A percentile compares a stretch with the other conserved stretches of the same genome.
These are phyloP conservation scores for Nicotiana otophora DNA, from an alignment of 257 asterid species.

Conservation along the genomic window DNA sequence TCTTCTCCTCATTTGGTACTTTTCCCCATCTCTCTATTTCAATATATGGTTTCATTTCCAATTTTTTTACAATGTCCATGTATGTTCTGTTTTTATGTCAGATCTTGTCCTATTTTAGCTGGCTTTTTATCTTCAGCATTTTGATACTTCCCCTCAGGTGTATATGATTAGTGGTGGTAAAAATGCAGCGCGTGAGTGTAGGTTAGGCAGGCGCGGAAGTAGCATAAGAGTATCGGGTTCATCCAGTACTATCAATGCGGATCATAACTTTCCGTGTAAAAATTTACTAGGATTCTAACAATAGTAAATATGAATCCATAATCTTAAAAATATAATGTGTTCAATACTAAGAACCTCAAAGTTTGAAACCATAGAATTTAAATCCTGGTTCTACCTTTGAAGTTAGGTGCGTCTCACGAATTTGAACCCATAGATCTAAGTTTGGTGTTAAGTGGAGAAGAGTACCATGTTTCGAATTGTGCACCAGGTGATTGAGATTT, in stretches of 20 bases:
- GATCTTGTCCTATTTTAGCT: background rate
- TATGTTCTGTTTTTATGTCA: background rate
- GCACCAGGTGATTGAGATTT: background rate
- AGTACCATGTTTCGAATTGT: background rate
- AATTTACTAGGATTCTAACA: no score
- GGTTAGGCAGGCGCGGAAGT: no score
- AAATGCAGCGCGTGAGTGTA: no score
- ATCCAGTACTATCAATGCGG: no score
- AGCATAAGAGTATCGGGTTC: no score
- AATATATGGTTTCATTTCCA: background rate
- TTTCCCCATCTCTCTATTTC: conserved; percentile 2
- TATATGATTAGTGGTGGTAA: background rate
- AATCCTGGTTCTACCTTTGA: no score
- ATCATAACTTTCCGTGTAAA: no score
- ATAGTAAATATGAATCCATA: no score
- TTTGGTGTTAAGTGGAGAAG: background rate
- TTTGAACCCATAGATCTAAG: background rate
- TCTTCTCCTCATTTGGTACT: conserved; percentile 61
- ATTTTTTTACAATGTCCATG: background rate
- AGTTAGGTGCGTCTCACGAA: background rate
- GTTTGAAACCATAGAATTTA: no score
- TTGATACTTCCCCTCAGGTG: background rate
- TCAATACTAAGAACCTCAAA: no score
- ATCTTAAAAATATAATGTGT: no score
- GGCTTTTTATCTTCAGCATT: background rate